Conservation (phyloP, 2,329 filamentous ascomycete species). For the Didymella segeticola region DNA sequence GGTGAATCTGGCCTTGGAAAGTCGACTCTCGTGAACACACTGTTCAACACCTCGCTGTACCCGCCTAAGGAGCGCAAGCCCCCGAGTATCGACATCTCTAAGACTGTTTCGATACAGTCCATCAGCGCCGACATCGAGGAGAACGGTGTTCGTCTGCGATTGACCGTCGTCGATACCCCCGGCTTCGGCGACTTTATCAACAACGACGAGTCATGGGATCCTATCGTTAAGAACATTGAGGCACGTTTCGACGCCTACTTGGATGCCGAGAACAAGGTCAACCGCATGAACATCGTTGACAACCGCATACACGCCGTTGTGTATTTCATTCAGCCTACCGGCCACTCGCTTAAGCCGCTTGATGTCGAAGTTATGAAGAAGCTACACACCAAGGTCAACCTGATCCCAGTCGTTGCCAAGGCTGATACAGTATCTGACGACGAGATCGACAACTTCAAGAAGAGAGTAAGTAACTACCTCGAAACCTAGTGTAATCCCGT, state of each 20-base stretch:
- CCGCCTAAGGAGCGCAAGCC: constrained; percentile 98
- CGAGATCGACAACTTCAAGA: constrained; percentile 93
- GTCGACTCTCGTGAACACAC: constrained; percentile 97
- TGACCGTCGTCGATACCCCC: constrained; percentile 97
- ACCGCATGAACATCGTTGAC: constrained; percentile 99
- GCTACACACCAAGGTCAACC: constrained; percentile 99
- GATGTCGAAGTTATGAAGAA: constrained; percentile 99
- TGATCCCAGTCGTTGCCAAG: constrained; percentile 99
- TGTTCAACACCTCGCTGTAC: constrained; percentile 99
- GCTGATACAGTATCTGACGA: constrained; percentile 97
- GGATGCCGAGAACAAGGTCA: constrained; percentile 99
- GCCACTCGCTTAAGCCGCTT: constrained; percentile 96
- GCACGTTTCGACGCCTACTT: constrained; percentile 98
- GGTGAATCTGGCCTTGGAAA: constrained; percentile 99
- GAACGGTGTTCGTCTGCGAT: constrained; percentile 91
- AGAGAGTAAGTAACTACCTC: constrained; percentile 72
- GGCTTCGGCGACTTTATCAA: constrained; percentile 99
- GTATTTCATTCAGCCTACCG: constrained; percentile 99
- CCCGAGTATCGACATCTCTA: constrained; percentile 96
- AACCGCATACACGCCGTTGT: constrained; percentile 99
- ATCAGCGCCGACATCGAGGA: constrained; percentile 80
- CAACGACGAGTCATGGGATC: constrained; percentile 99
- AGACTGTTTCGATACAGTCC: constrained; percentile 67
- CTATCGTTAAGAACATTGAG: constrained; percentile 99
- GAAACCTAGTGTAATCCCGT: background rate